Conservation (phyloP, 2,329 filamentous ascomycete genomes). For the Stenocarpella maydis region DNA sequence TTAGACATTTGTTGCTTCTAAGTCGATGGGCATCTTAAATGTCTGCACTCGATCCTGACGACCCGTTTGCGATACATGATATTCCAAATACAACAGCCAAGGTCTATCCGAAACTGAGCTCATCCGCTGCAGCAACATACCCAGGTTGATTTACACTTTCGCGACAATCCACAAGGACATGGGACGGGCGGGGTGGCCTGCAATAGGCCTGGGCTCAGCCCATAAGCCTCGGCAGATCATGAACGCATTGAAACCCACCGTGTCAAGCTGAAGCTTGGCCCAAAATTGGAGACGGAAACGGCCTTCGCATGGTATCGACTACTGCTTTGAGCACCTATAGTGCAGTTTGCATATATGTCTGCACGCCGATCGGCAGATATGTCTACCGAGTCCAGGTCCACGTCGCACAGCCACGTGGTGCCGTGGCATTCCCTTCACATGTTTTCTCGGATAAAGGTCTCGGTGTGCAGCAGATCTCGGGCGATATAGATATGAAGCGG, state of each 20-base stretch:
- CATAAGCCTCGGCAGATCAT: not conserved
- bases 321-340: not conserved
- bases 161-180: slow-evolving; percentile 12
- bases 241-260: slow-evolving; percentile 5
- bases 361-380: slow-evolving; percentile 18
- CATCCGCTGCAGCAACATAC: not conserved
- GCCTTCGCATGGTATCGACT: not conserved
- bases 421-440: not conserved
- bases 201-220: slow-evolving; percentile 6
- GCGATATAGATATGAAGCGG: not conserved
- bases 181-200: slow-evolving; percentile 17
- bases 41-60: not conserved
- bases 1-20: not conserved
- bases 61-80: slow-evolving; percentile 6
- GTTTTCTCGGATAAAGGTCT: not conserved
- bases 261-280: slow-evolving; percentile 13
- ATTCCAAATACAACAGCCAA: slow-evolving; percentile 17
- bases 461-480: not conserved
- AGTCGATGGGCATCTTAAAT: not conserved
- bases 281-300: not conserved
- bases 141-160: not conserved
- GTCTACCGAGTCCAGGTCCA: slow-evolving; percentile 7
- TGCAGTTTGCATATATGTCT: no score
- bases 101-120: slow-evolving; percentile 5
- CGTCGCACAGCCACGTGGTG: slow-evolving; percentile 13